Base-by-base conservation (phyloP, 805 yeast species). In the Candida verbasci region DNA sequence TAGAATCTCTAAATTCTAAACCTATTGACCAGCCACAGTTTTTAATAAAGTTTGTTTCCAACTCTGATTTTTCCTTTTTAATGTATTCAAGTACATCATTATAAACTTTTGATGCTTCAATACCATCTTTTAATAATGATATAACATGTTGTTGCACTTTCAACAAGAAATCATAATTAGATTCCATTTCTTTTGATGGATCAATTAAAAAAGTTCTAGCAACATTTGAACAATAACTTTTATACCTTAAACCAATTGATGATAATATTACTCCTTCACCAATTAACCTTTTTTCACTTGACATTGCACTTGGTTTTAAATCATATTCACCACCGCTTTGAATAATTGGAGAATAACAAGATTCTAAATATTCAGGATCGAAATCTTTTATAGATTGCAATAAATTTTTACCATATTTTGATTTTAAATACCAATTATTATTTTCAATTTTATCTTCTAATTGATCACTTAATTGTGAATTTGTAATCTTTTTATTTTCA, bases 311-410 rank as follows among this genome's bases (percentile, higher is more conserved):
- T 29, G 94, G 89, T 50, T 74, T 80, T 52, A 89, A 68, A 58
- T 88, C 95, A 53, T 80, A 89, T 38, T 79, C 78, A 24, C 86
- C 87, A 37, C 95, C 95, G 48, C 94, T 82, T 63, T 87, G 95
- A 36, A 88, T 74, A 35, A 88, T 85, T 20, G 97, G 97, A 38
- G 88, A 78, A 58, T 86, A 87, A 46, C 95, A 85, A 96, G 97
- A 91, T 56, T 91, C 97, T 15, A 91, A 63, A 44, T 78, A 75
- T 43, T 76, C 78, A 4, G 82, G 67, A 50, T 87, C 95, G 43
- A 88, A 82, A 37, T 83, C 91, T 26, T 52, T 52, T 33, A 47
- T 40, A 18, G 61, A 46, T 23, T 74, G 65, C 31, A 83, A 81
- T 32, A 77, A 55, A 45, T 74, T 73, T 50, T 79, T 76, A 25